Conservation (phyloP, 805 yeast genomes). For the Nakazawaea ernobii region DNA sequence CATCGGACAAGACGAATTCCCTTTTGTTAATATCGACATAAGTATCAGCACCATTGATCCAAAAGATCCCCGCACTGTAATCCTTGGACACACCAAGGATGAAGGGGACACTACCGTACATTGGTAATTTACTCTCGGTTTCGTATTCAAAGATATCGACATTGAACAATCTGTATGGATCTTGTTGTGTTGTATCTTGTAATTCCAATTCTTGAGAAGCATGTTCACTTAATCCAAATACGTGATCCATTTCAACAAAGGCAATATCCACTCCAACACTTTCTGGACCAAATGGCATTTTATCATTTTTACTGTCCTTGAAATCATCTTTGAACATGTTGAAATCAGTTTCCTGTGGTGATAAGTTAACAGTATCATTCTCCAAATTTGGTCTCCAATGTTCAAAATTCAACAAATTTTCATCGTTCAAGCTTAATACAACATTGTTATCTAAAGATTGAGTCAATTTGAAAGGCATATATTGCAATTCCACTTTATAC, state of each 20-base stretch:
- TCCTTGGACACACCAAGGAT: conserved; percentile 62
- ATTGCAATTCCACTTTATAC: conserved; percentile 37
- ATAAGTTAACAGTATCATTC: conserved; percentile 31
- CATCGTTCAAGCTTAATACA: conserved; percentile 61
- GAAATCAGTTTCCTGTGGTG: conserved; percentile 56
- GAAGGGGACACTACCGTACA: conserved; percentile 94
- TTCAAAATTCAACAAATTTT: conserved; percentile 72
- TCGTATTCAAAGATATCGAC: conserved; percentile 96
- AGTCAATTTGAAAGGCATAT: conserved; percentile 44
- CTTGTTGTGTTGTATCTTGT: conserved; percentile 53
- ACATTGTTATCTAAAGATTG: conserved; percentile 38
- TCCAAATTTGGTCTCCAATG: conserved; percentile 55
- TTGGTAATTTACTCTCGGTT: conserved; percentile 72
- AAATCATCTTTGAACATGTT: conserved; percentile 71
- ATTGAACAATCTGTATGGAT: conserved; percentile 85
- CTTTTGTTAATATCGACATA: conserved; percentile 59
- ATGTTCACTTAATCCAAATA: conserved; percentile 97
- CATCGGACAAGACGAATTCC: not conserved
- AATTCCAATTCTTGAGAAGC: conserved; percentile 67
- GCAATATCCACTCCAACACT: conserved; percentile 76
- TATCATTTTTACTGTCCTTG: conserved; percentile 59
- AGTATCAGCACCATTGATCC: conserved; percentile 93
- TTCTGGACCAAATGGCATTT: conserved; percentile 81
- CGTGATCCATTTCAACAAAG: conserved; percentile 53
- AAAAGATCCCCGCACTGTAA: conserved; percentile 70